Base-by-base conservation (phyloP, 768 basidiomycete species). In the Rickenella mellea region DNA sequence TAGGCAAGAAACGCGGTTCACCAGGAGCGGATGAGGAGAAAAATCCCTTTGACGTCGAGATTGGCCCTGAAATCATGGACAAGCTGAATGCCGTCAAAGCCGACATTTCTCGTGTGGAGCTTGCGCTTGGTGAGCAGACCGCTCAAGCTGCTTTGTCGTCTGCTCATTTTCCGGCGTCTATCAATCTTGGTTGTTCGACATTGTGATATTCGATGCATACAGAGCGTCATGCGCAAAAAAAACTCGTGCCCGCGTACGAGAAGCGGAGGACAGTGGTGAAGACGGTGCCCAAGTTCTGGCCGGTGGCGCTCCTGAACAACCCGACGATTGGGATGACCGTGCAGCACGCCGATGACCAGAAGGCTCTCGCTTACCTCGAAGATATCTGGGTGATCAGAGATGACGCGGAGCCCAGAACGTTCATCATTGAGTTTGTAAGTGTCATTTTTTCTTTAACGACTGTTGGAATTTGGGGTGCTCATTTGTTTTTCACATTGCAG, bases 401-500 rank as follows among this genome's bases (percentile, higher is more conserved):
- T 56, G 53, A 70, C 30, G 60, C 62, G 31, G 91, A 96, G 59
- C 78, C 80, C 43, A 67, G 92, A 52, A 82, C 80, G 55, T 94
- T 81, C 66, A 83, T 80, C 39, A 61, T 94, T 42, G 83, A 92
- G 69, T 90, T 96, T 64, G 92, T 93, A 61, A 55, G 91, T 77
- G 25, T 17, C 40, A 25, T 39, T 39, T 43, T 39, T 42, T 32
- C 19, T 40, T 36, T 46, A 41, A 41, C 17, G 42, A 35, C 11
- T 30, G 40, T 14, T 42, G 41, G n/a, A 12, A 19, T 22, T 20
- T 20, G 10, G 19, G 11, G 6, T 3, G n/a, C 41, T 26, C 14
- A 39, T 15, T 33, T 24, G 10, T 24, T 24, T 36, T 21, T 11
- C 25, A 39, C 15, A 15, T 31, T 38, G 32, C 53, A 91, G 88